Percentiles rank a stretch among this genome's conserved stretches.
phyloP scores from a whole-genome alignment of 2,329 filamentous ascomycete species.

The Talaromyces sp. region DNA sequence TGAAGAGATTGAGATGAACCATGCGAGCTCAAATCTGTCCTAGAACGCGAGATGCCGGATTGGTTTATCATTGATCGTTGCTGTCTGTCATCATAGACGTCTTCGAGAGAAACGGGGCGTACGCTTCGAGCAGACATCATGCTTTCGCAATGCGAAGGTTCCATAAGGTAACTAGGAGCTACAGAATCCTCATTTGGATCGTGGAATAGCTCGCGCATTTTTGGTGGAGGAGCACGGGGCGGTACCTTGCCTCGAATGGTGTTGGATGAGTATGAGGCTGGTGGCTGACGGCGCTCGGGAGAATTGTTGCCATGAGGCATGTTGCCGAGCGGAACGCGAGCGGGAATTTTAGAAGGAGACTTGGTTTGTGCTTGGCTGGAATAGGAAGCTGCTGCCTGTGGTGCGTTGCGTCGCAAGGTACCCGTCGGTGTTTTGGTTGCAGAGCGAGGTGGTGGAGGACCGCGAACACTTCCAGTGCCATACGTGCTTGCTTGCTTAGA shows the following conservation, averaged over 20 bases:
- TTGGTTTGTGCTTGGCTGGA: constrained; percentile 25
- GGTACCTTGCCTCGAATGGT: constrained; percentile 52
- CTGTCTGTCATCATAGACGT: constrained; percentile 73
- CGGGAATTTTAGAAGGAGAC: constrained; percentile 51
- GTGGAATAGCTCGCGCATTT: constrained; percentile 79
- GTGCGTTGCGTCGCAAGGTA: constrained; percentile 41
- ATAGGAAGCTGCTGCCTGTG: constrained; percentile 10
- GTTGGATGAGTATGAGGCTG: constrained; percentile 42
- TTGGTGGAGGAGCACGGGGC: constrained; percentile 65
- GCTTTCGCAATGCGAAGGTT: constrained; percentile 54
- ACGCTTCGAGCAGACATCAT: constrained; percentile 52
- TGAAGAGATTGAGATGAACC: constrained; percentile 44
- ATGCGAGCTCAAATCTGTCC: constrained; percentile 40
- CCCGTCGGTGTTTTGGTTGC: constrained; percentile 50
- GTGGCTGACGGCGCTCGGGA: constrained; percentile 65
- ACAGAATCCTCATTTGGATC: constrained; percentile 47
- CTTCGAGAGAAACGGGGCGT: constrained; percentile 67
- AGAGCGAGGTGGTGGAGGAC: constrained; percentile 43
- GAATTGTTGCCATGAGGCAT: constrained; percentile 66
- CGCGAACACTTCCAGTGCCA: constrained; percentile 37
- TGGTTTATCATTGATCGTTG: constrained; percentile 49
- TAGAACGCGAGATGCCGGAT: constrained; percentile 41
- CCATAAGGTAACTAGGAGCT: constrained; percentile 29
- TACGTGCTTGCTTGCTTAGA: constrained; percentile 32
- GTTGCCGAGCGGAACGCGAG: constrained; percentile 47